Base-by-base conservation (phyloP, 768 basidiomycete species). In the Rhizopogon roseolus region DNA sequence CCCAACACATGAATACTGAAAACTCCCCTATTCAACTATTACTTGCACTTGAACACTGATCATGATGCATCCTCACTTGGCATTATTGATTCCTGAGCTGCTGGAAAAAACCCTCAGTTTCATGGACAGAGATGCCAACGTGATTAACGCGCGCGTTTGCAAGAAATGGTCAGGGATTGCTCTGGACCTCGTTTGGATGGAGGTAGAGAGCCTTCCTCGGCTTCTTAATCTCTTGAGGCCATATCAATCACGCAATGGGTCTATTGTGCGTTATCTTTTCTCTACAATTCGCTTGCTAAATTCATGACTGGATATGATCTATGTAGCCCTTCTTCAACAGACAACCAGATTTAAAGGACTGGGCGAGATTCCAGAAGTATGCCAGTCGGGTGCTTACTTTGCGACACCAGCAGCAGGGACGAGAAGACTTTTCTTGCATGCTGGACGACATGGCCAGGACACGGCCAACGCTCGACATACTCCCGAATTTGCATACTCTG, bases 81-180 rank as follows among this genome's bases (percentile, higher is more conserved):
- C 80, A 6, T 62, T 85, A 1, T 68, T 62, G 27, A 82, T 84
- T 19, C 80, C 84, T 1, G 85, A 86, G 63, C 74, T 86, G 0
- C 68, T 85, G 17, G 76, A 81, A 49, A 75, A 81, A 63, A 69
- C 86, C 8, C 80, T 86, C 63, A 66, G 65, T 29, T 77, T 72
- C 54, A 59, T 83, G 22, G 78, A 79, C 55, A 60, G 60, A 7
- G 34, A 55, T 2, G 64, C 73, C 3, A 77, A 81, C 57, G 70
- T 71, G 1, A 56, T 54, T 1, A 82, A 78, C 49, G 82, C 80
- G 2, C 66, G 69, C 34, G 81, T 85, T 14, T 86, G 80, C 71
- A 83, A 75, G 58, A 59, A 55, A 45, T 87, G 85, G 85, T 81
- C 79, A 1, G 75, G 80, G 13, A 65, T 81, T 27, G 80, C 83